These are phyloP conservation scores for Saccharomyces hybrid DNA, from an alignment of 1,139 yeast genomes.

Conservation along the genomic window DNA sequence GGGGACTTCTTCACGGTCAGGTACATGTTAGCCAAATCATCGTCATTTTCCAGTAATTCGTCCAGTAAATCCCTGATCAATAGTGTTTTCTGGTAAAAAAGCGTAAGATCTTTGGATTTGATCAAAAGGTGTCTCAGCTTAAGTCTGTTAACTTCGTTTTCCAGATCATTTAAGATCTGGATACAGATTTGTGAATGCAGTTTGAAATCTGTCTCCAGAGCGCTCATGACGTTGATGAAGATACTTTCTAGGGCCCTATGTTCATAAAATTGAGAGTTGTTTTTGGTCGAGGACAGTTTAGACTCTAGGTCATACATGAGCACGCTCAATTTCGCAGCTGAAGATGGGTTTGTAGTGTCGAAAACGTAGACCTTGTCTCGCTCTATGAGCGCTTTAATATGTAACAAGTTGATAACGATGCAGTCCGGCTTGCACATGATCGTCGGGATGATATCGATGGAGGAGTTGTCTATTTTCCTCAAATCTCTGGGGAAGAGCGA, in stretches of 20 bases:
- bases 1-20: slow-evolving; percentile 38
- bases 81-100: slow-evolving; percentile 59
- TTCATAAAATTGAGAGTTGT: slow-evolving; percentile 48
- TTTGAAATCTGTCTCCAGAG: slow-evolving; percentile 77
- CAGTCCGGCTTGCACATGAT: slow-evolving; percentile 65
- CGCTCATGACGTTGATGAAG: slow-evolving; percentile 74
- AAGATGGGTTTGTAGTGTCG: slow-evolving; percentile 54
- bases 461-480: slow-evolving; percentile 78
- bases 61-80: slow-evolving; percentile 66
- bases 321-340: slow-evolving; percentile 60
- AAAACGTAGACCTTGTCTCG: slow-evolving; percentile 76
- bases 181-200: slow-evolving; percentile 66
- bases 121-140: slow-evolving; percentile 59
- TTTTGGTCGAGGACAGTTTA: slow-evolving; percentile 45
- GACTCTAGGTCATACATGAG: slow-evolving; percentile 84
- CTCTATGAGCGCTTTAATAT: slow-evolving; percentile 80
- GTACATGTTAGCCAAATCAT: slow-evolving; percentile 81
- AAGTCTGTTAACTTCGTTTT: slow-evolving; percentile 61
- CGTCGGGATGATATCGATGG: slow-evolving; percentile 84
- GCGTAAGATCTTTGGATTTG: slow-evolving; percentile 56
- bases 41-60: slow-evolving; percentile 75
- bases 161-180: slow-evolving; percentile 53
- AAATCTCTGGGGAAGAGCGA: slow-evolving; percentile 67
- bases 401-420: slow-evolving; percentile 70
- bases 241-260: slow-evolving; percentile 86